Conservation (phyloP, 306 rosid genomes). For the Cucurbita pepo region DNA sequence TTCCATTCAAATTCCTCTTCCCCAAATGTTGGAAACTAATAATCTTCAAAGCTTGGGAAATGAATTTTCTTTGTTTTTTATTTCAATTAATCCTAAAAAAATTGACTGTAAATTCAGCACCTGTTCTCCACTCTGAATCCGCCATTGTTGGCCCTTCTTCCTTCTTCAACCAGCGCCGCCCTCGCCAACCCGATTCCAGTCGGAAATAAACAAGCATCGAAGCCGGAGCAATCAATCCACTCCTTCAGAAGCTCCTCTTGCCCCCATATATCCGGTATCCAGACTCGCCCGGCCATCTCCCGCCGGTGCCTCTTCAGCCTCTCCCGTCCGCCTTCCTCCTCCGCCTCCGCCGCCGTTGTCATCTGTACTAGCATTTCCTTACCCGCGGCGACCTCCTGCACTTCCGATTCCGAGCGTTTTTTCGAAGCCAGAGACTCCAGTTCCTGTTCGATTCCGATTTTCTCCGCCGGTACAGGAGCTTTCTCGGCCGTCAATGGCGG, state of each 20-base stretch:
- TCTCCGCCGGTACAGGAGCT: not conserved
- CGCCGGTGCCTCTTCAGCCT: conserved; percentile 54
- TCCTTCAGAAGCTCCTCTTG: conserved; percentile 75
- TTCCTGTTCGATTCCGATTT: not conserved
- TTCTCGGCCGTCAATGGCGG: conserved; percentile 15
- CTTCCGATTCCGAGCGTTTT: not conserved
- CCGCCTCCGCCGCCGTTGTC: not conserved
- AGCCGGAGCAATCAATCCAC: conserved; percentile 66
- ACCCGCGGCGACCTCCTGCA: not conserved
- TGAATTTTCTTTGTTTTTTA: not conserved
- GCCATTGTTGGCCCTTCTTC: conserved; percentile 27
- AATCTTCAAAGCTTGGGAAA: not conserved
- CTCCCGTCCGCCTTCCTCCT: conserved; percentile 43
- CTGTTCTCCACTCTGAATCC: conserved; percentile 39
- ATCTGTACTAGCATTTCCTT: not conserved
- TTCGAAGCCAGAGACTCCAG: not conserved
- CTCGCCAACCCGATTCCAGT: conserved; percentile 45
- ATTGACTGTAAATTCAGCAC: conserved; percentile 5
- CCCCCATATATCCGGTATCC: conserved; percentile 95
- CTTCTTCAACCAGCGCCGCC: conserved; percentile 50
- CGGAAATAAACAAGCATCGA: conserved; percentile 57
- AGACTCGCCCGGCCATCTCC: conserved; percentile 59
- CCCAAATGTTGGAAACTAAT: not conserved
- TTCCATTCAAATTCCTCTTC: not conserved
- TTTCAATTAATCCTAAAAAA: not conserved